A percentile compares a stretch with the other conserved stretches of the same genome.
Evolutionary conservation across 2,329 filamentous ascomycete genomes (phyloP).

Genomic region (Clonostachys byssicola): DNA sequence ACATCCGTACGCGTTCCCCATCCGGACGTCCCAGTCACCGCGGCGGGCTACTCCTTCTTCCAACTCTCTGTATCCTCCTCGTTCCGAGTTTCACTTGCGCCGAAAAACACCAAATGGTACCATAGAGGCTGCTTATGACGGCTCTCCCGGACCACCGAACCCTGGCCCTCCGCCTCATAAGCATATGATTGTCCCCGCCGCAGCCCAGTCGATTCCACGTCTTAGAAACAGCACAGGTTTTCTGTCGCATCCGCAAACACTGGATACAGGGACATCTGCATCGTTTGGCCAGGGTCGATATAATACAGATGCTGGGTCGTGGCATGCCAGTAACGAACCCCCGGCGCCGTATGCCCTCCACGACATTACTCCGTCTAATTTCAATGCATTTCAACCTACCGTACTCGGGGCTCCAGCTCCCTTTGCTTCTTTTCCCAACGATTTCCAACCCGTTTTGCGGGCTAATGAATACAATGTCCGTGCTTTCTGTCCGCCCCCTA

Average conservation of each 20-base stretch:
- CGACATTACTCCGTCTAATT: background rate
- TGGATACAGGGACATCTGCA: background rate
- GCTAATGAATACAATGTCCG: constrained; percentile 29
- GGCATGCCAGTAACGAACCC: constrained; percentile 3
- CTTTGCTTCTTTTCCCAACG: constrained; percentile 6
- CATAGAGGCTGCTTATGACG: constrained; percentile 87
- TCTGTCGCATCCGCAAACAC: background rate
- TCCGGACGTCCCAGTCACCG: constrained; percentile 21
- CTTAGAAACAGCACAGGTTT: too few relatives aligned
- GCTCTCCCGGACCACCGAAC: constrained; percentile 67
- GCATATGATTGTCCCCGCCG: constrained; percentile 50
- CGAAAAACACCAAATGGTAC: constrained; percentile 95
- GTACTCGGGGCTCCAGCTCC: constrained; percentile 4
- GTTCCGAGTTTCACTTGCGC: constrained; percentile 72
- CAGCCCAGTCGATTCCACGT: background rate
- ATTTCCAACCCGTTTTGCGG: constrained; percentile 24
- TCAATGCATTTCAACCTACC: constrained; percentile 1
- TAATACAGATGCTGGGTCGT: background rate
- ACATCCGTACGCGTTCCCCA: constrained; percentile 19
- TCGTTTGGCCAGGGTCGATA: background rate
- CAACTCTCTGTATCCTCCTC: constrained; percentile 14
- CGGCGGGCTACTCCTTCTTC: constrained; percentile 8
- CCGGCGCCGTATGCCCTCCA: constrained; percentile 4
- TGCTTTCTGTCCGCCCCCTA: constrained; percentile 29
- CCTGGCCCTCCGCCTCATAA: constrained; percentile 75